These are phyloP conservation scores for Pontederia paniculata DNA, from an alignment of 176 grass and related monocot genomes.

Conservation along the genomic window DNA sequence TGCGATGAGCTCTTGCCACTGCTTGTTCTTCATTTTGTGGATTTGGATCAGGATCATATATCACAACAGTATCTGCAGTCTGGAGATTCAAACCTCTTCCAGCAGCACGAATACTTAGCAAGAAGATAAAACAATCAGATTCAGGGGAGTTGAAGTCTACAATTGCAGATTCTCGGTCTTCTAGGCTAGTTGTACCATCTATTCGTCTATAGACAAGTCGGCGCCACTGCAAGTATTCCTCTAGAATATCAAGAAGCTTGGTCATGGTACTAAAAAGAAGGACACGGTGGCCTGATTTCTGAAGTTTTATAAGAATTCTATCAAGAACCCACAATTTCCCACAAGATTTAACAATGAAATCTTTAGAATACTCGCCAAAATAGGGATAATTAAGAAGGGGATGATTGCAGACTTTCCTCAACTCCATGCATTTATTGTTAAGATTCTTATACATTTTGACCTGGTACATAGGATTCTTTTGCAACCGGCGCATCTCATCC, in stretches of 20 bases:
- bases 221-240: conserved; percentile 95
- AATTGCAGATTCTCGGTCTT: conserved; percentile 87
- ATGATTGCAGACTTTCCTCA: conserved; percentile 99
- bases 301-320: conserved; percentile 92
- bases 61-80: conserved; percentile 97
- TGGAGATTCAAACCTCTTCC: conserved; percentile 98
- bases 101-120: conserved; percentile 98
- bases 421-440: conserved; percentile 98
- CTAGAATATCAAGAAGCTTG: conserved; percentile 95
- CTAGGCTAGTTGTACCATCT: conserved; percentile 93
- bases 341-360: conserved; percentile 87
- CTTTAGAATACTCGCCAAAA: conserved; percentile 57
- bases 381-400: conserved; percentile 84
- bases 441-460: conserved; percentile 79
- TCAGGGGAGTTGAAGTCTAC: conserved; percentile 87
- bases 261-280: conserved; percentile 99
- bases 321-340: conserved; percentile 99
- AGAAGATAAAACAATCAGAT: conserved; percentile 98
- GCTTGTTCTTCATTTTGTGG: conserved; percentile 99
- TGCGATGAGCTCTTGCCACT: conserved; percentile 95
- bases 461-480: conserved; percentile 91
- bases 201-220: conserved; percentile 80
- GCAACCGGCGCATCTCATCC: conserved; percentile 52
- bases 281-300: conserved; percentile 79
- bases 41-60: conserved; percentile 97